Conservation (phyloP, 192 early-diverging fungal species). For the Backusella macrospora region DNA sequence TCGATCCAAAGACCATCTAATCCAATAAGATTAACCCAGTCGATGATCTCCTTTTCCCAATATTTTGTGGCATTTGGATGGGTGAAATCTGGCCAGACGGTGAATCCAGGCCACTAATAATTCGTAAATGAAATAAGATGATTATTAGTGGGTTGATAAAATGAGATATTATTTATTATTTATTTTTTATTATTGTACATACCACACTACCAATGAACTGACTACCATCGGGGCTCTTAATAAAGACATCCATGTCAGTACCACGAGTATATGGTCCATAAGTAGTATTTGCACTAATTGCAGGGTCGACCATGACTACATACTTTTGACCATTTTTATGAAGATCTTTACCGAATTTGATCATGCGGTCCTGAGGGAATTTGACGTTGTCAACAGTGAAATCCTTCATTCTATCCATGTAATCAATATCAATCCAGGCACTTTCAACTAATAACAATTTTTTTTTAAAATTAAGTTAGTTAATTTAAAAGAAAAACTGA, state of each 20-base stretch:
- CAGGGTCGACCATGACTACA: slow-evolving; percentile 68
- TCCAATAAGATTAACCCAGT: slow-evolving; percentile 22
- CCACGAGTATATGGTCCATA: slow-evolving; percentile 60
- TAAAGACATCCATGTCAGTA: slow-evolving; percentile 53
- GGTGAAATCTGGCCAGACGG: slow-evolving; percentile 65
- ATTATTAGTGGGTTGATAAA: background rate
- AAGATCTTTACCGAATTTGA: slow-evolving; percentile 47
- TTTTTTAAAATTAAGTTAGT: too few species aligned
- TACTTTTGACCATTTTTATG: slow-evolving; percentile 53
- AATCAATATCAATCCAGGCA: slow-evolving; percentile 71
- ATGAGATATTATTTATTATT: background rate
- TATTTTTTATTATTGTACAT: background rate
- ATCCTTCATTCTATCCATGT: slow-evolving; percentile 64
- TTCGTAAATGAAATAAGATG: background rate
- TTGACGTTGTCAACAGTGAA: slow-evolving; percentile 61
- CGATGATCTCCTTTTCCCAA: slow-evolving; percentile 51
- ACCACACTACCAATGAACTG: slow-evolving; percentile 54
- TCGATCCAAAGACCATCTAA: slow-evolving; percentile 63
- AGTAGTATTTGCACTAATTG: slow-evolving; percentile 49
- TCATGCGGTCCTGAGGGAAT: slow-evolving; percentile 56
- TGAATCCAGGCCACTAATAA: slow-evolving; percentile 52
- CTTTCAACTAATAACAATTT: slow-evolving; percentile 7
- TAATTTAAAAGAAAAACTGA: background rate
- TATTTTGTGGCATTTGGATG: slow-evolving; percentile 50
- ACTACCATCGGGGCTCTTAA: slow-evolving; percentile 58